Percentiles rank a stretch among this genome's conserved stretches.
Conservation (phyloP, 202 grass and related monocot species). For the Eragrostis tef region DNA sequence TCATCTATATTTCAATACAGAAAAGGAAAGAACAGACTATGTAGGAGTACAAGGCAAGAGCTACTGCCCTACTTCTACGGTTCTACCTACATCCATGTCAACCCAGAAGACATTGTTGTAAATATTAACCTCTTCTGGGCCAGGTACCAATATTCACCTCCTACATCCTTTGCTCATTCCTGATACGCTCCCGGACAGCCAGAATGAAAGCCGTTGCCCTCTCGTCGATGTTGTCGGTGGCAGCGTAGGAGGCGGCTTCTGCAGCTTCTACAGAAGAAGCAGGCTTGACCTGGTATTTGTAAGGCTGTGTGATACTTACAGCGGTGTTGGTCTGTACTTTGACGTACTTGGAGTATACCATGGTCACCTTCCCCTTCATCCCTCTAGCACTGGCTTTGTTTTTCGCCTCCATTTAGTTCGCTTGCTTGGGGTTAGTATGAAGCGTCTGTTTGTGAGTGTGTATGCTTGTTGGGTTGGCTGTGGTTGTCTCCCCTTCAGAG, state of each 20-base stretch:
- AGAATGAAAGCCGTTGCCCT: slow-evolving; percentile 60
- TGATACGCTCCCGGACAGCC: slow-evolving; percentile 56
- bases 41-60: neutral
- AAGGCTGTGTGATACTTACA: slow-evolving; percentile 45
- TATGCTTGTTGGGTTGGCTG: neutral
- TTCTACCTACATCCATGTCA: slow-evolving; percentile 2
- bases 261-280: slow-evolving; percentile 27
- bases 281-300: slow-evolving; percentile 45
- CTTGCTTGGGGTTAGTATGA: slow-evolving; percentile 11
- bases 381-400: slow-evolving; percentile 37
- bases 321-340: slow-evolving; percentile 36
- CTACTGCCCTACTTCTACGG: slow-evolving; percentile 1
- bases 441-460: neutral
- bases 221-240: slow-evolving; percentile 37
- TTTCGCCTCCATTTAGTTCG: slow-evolving; percentile 47
- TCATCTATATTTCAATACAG: slow-evolving; percentile 10
- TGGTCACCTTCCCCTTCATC: slow-evolving; percentile 47
- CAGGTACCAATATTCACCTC: neutral
- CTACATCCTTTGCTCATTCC: slow-evolving; percentile 43
- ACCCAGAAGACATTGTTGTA: slow-evolving; percentile 45
- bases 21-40: neutral
- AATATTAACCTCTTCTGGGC: slow-evolving; percentile 44
- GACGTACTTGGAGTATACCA: slow-evolving; percentile 41
- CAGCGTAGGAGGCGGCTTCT: neutral
- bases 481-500: neutral